These are phyloP conservation scores for Jaapia argillacea DNA, from an alignment of 768 basidiomycete genomes.

Conservation along the genomic window DNA sequence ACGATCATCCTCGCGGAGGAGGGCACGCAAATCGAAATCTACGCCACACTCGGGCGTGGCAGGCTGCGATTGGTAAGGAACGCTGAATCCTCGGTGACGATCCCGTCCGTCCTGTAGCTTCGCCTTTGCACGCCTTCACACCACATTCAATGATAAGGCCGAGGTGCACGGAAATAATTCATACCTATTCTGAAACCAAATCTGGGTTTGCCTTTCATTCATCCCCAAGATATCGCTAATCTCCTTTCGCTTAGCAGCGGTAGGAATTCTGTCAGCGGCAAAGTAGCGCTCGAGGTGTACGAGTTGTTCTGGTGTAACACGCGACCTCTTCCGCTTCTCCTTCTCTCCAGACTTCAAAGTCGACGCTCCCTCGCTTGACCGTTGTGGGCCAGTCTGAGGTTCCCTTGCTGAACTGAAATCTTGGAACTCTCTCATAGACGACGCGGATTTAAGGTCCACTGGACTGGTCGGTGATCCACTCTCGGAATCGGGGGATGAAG, in stretches of 20 bases:
- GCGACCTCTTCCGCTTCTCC: conserved; percentile 65
- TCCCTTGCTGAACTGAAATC: too few relatives aligned
- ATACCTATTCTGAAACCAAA: conserved; percentile 85
- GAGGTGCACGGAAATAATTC: conserved; percentile 6
- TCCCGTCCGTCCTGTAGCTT: conserved; percentile 59
- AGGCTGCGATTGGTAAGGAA: conserved; percentile 30
- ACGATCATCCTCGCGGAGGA: conserved; percentile 77
- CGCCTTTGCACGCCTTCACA: conserved; percentile 66
- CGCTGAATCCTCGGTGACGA: conserved; percentile 21
- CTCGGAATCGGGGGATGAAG: too few relatives aligned
- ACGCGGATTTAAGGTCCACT: too few relatives aligned
- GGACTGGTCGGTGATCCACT: too few relatives aligned
- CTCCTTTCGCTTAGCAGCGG: conserved; percentile 58
- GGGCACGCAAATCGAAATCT: conserved; percentile 47
- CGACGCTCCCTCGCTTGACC: not conserved
- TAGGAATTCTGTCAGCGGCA: conserved; percentile 58
- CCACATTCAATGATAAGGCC: conserved; percentile 3
- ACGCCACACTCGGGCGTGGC: conserved; percentile 39
- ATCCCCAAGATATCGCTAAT: conserved; percentile 69
- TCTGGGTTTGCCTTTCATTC: conserved; percentile 82
- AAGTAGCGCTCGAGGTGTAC: conserved; percentile 66
- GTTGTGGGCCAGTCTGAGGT: not conserved
- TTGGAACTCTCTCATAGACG: too few relatives aligned
- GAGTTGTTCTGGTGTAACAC: conserved; percentile 77
- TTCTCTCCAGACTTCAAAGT: conserved; percentile 15